Evolutionary conservation across 2,329 filamentous ascomycete species (phyloP).

Genomic region (Lachnellula suecica): DNA sequence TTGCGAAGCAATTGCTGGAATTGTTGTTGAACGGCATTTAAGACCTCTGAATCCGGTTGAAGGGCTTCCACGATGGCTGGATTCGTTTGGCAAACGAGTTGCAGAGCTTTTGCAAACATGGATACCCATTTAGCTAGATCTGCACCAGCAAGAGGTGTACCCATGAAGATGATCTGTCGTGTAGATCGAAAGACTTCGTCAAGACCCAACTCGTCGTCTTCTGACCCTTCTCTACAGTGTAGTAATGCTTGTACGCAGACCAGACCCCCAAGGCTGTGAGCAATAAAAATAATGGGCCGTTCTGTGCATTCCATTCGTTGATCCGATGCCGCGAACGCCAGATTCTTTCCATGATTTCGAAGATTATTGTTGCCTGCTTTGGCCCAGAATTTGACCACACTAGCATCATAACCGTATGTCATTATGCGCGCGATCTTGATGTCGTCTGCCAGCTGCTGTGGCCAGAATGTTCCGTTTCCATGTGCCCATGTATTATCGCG

Average conservation of each 20-base stretch:
- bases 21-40: conserved; percentile 9
- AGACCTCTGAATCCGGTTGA: conserved; percentile 5
- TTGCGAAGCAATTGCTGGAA: conserved; percentile 13
- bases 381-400: conserved; percentile 12
- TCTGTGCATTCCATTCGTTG: conserved; percentile 5
- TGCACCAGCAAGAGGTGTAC: conserved; percentile 18
- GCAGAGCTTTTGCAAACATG: conserved; percentile 3
- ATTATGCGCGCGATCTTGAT: conserved; percentile 31
- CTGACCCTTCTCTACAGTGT: conserved; percentile 4
- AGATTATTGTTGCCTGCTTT: conserved; percentile 11
- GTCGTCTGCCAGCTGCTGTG: conserved; percentile 6
- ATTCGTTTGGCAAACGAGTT: conserved; percentile 6
- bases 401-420: conserved; percentile 36
- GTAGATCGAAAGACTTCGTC: conserved; percentile 12
- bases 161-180: conserved; percentile 19
- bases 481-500: conserved; percentile 40
- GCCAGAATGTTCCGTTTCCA: conserved; percentile 14
- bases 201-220: background rate
- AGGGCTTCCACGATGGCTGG: conserved; percentile 3
- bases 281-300: conserved; percentile 20
- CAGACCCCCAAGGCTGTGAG: conserved; percentile 18
- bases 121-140: conserved; percentile 12
- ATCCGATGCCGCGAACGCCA: conserved; percentile 12
- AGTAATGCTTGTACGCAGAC: conserved; percentile 17
- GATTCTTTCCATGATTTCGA: conserved; percentile 12